Conservation (phyloP, 441 rosid species). For the Bocquillonia castaneifolia region DNA sequence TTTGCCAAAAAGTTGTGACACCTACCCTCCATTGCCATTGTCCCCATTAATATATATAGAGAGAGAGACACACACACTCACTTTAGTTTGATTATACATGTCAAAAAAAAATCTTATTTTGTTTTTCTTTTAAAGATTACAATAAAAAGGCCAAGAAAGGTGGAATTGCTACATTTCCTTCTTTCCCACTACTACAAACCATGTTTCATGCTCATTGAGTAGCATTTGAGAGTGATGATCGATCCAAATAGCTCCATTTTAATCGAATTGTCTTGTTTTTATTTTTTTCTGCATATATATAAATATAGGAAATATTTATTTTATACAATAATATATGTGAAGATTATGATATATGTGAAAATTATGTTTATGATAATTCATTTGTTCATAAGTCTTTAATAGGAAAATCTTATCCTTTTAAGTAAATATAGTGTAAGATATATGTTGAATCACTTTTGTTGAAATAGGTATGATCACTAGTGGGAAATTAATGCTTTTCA, state of each 20-base stretch:
- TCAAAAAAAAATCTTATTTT: neutral
- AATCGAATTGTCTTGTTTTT: neutral
- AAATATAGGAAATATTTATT: too few species aligned
- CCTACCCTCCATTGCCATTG: constrained; percentile 27
- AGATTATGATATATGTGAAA: too few species aligned
- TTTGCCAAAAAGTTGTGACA: constrained; percentile 38
- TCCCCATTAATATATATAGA: constrained; percentile 7
- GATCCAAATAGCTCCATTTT: constrained; percentile 13
- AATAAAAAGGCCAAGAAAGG: neutral
- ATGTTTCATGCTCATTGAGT: constrained; percentile 22
- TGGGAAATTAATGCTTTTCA: neutral
- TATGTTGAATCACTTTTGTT: neutral
- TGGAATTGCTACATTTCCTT: neutral
- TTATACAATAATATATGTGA: too few species aligned
- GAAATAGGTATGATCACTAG: neutral
- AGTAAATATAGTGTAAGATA: too few species aligned
- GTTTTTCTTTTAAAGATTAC: neutral
- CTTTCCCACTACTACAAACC: constrained; percentile 16
- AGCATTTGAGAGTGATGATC: constrained; percentile 29
- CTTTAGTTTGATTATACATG: neutral
- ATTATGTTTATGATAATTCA: too few species aligned
- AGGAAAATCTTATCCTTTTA: too few species aligned
- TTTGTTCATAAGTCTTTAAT: too few species aligned
- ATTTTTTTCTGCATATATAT: neutral
- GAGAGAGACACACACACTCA: neutral